Base-by-base conservation (phyloP, 2,329 filamentous ascomycete genomes). In the Fusarium luffae region DNA sequence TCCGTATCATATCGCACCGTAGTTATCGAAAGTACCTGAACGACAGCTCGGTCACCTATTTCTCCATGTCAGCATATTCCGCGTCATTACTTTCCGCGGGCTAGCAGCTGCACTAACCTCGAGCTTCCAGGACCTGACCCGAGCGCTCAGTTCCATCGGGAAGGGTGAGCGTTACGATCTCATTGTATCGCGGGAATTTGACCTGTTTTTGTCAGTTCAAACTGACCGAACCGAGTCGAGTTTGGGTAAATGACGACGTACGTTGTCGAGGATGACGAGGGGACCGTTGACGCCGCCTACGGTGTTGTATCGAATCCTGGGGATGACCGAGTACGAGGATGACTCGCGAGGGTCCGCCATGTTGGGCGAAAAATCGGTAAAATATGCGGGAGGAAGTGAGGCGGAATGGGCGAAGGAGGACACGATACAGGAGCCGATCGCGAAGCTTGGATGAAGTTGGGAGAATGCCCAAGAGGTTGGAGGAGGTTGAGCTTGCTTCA, bases 241-340 rank as follows among this genome's bases (percentile, higher is more conserved):
- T 32, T 40, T 27, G 40, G 46, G 48, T 13, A 13, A 18, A 54
- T 60, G 51, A 63, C 54, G 54, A 63, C 54, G 27, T 51, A 97
- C 95, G 88, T 97, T 97, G 81, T 98, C 96, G 74, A 99, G 89
- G 79, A 99, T 95, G 79, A 99, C 96, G 82, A 99, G 89, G 77
- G 96, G 96, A 64, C 96, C 96, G 85, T 99, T 99, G 83, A 99
- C 91, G 85, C 95, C 95, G 79, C 94, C 93, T 79, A 99, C 94
- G 76, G 96, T 99, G 86, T 99, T 99, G 89, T 99, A 99, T 78
- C 92, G 90, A 83, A 98, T 82, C 77, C 86, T 83, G 64, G 87
- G 87, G 73, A 84, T 80, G 75, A 89, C 82, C 68, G 85, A 87
- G 81, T 89, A 89, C 70, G 86, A 87, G 64, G 85, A 86, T 69